Conservation (phyloP, 169 alveolate species). For the Nephromyces sp. region DNA sequence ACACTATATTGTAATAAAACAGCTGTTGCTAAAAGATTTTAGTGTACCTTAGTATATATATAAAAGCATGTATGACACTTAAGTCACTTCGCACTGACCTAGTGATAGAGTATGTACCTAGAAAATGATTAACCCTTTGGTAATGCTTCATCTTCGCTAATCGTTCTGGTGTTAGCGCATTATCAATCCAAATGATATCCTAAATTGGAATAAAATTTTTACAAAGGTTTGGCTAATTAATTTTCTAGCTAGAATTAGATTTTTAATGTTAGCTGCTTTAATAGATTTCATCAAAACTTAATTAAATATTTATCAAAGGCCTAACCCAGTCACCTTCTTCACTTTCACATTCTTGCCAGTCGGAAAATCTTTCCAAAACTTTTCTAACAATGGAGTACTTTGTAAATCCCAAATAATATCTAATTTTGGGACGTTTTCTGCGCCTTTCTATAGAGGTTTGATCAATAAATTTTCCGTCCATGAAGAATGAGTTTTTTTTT, state of each 20-base stretch:
- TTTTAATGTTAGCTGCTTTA: background rate
- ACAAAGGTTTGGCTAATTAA: background rate
- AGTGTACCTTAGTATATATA: too few relatives aligned
- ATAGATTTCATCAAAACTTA: background rate
- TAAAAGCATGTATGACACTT: too few relatives aligned
- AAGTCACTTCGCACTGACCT: too few relatives aligned
- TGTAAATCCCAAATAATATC: constrained; percentile 17
- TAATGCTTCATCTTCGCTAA: constrained; percentile 27
- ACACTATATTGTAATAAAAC: background rate
- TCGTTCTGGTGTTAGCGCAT: constrained; percentile 14
- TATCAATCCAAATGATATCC: constrained; percentile 34
- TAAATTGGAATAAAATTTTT: background rate
- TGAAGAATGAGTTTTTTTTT: too few relatives aligned
- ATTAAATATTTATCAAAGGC: background rate
- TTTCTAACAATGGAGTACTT: constrained; percentile 14
- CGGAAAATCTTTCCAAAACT: constrained; percentile 27
- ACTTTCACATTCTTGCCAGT: constrained; percentile 17
- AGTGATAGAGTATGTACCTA: constrained; percentile 33
- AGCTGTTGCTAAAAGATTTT: too few relatives aligned
- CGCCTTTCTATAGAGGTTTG: too few relatives aligned
- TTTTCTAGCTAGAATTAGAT: background rate
- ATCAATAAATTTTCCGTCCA: too few relatives aligned
- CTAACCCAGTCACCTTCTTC: constrained; percentile 41
- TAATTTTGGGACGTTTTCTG: background rate
- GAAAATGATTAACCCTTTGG: constrained; percentile 36